Base-by-base conservation (phyloP, 108 stramenopile species). In the Pseudonitzschia pungens region DNA sequence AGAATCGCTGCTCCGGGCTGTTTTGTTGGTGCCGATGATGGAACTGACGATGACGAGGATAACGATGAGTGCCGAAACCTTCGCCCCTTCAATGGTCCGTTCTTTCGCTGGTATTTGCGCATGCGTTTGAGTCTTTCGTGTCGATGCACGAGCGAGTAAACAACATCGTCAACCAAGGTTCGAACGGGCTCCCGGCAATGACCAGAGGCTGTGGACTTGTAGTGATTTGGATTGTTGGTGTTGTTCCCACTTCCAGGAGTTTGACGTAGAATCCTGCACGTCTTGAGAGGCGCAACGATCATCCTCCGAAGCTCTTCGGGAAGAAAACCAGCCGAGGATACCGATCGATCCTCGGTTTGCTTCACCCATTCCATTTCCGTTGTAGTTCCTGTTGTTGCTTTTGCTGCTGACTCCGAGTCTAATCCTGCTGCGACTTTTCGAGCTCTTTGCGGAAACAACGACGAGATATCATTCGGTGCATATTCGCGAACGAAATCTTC, bases 131-230 rank as follows among this genome's bases (percentile, higher is more conserved):
- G 42, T 32, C 43, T 41, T 22, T 59, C 65, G 18, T 74, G 29
- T 18, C 76, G 76, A 40, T 82, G 78, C 14, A 86, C 79, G 43
- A 86, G 65, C 15, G 71, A 52, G 78, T 82, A 86, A 15, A 86
- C 82, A 1, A 83, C 77, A 66, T 81, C 81, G 53, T 86, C 82
- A 0, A 86, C 79, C 20, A 86, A 28, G 36, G 62, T 70, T 1
- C 64, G 60, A 54, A 86, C 70, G 0, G 81, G 59, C 48, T 85
- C 64, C 28, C 69, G 72, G 27, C 72, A 71, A 69, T 70, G 42
- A 10, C 32, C 36, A n/a, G 36, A 6, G 6, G 36, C n/a, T 62
- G 12, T 62, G 14, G 33, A 16, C 20, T 5, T 31, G n/a, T 26
- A 6, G 27, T 26, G 29, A 8, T 58, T 31, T 21, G 16, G n/a